These are phyloP conservation scores for Mucor indicus DNA, from an alignment of 371 early-diverging fungal genomes.

Conservation along the genomic window DNA sequence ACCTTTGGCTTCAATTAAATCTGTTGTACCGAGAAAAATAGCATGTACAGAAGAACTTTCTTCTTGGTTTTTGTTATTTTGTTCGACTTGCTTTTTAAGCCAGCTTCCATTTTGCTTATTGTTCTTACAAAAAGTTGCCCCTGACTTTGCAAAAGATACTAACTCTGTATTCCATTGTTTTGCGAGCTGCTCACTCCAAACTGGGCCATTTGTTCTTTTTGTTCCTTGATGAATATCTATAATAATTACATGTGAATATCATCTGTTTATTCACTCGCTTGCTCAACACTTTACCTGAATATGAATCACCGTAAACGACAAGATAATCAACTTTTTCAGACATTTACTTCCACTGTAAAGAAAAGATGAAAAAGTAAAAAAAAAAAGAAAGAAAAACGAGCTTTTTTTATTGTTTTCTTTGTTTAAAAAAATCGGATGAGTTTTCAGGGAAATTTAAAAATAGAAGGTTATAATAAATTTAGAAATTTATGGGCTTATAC, in stretches of 20 bases:
- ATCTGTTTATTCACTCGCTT: neutral
- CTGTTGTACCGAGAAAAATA: slow-evolving; percentile 36
- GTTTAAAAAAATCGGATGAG: neutral
- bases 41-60: slow-evolving; percentile 23
- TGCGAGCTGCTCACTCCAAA: slow-evolving; percentile 39
- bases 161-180: slow-evolving; percentile 25
- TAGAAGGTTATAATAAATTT: too few species aligned
- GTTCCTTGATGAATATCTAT: slow-evolving; percentile 9
- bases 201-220: slow-evolving; percentile 37
- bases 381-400: slow-evolving; percentile 1
- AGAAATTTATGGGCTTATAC: too few species aligned
- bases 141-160: slow-evolving; percentile 25
- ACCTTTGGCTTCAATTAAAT: slow-evolving; percentile 22
- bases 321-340: slow-evolving; percentile 3
- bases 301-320: slow-evolving; percentile 30
- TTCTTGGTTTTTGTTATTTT: neutral
- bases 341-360: neutral
- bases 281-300: slow-evolving; percentile 17
- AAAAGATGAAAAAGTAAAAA: neutral
- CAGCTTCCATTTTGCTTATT: slow-evolving; percentile 7
- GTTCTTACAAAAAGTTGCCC: slow-evolving; percentile 23
- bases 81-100: slow-evolving; percentile 12
- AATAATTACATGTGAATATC: neutral
- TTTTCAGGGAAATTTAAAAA: too few species aligned
- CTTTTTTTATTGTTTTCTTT: neutral